These are phyloP conservation scores for Escallonia herrerae DNA, from an alignment of 129 eudicot species.

Conservation along the genomic window DNA sequence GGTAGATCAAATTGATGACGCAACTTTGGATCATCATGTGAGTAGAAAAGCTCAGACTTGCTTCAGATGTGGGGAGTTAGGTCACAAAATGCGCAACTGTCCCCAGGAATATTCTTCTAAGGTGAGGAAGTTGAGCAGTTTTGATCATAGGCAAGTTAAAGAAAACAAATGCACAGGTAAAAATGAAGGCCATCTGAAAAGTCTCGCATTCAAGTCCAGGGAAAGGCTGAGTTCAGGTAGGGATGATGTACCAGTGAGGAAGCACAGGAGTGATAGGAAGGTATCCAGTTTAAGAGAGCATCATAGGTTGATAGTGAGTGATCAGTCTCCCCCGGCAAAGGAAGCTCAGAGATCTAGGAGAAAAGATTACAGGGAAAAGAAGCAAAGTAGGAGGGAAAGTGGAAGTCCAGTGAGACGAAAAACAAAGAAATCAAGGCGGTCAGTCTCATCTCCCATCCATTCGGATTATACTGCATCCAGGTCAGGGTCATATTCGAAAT, in stretches of 20 bases:
- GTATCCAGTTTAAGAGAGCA: conserved; percentile 11
- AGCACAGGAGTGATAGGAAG: conserved; percentile 10
- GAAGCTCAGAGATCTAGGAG: conserved; percentile 14
- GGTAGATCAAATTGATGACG: conserved; percentile 5
- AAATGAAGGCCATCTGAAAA: conserved; percentile 19
- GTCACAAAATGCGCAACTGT: conserved; percentile 32
- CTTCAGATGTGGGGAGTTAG: conserved; percentile 35
- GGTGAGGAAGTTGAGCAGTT: conserved; percentile 6
- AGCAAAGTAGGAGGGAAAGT: conserved; percentile 20
- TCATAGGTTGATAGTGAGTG: background rate
- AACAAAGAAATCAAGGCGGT: conserved; percentile 17
- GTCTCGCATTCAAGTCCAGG: conserved; percentile 5
- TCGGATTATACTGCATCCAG: conserved; percentile 29
- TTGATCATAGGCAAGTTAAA: conserved; percentile 3
- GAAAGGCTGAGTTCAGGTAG: conserved; percentile 12
- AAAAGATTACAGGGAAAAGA: conserved; percentile 8
- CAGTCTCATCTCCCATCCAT: conserved; percentile 15
- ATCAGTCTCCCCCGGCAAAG: conserved; percentile 9
- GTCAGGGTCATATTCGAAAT: conserved; percentile 27
- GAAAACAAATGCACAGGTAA: conserved; percentile 5
- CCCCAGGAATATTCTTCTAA: conserved; percentile 16
- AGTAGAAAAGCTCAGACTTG: conserved; percentile 18
- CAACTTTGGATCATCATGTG: background rate
- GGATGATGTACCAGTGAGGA: conserved; percentile 10
- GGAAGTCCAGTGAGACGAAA: conserved; percentile 15